A percentile compares a stretch with the other conserved stretches of the same genome.
Evolutionary conservation across 768 basidiomycete genomes (phyloP).

Genomic region (Boletus rubroflammeus): DNA sequence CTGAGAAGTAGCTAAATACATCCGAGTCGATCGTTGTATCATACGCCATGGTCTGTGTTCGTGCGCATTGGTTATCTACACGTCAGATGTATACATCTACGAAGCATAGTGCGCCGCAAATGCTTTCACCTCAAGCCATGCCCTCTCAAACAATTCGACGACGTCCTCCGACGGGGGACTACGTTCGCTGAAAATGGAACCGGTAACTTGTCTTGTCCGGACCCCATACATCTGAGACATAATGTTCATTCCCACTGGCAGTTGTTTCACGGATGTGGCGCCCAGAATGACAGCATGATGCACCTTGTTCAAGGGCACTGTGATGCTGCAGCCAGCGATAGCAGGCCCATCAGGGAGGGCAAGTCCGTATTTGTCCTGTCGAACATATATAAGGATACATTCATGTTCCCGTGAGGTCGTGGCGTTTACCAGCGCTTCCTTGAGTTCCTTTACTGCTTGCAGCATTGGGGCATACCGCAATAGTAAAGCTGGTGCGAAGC

Average conservation of each 20-base stretch:
- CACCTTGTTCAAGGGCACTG: slow-evolving; percentile 15
- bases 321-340: slow-evolving; percentile 19
- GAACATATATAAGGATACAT: not conserved
- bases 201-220: not conserved
- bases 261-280: slow-evolving; percentile 33
- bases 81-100: not conserved
- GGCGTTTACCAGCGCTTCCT: slow-evolving; percentile 9
- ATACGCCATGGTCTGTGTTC: not conserved
- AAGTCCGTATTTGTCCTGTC: slow-evolving; percentile 11
- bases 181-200: slow-evolving; percentile 16
- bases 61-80: no score
- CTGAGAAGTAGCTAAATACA: not conserved
- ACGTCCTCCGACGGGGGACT: slow-evolving; percentile 14
- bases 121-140: slow-evolving; percentile 6
- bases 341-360: slow-evolving; percentile 8
- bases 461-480: slow-evolving; percentile 11
- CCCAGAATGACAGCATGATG: slow-evolving; percentile 39
- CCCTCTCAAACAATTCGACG: slow-evolving; percentile 8
- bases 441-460: slow-evolving; percentile 11
- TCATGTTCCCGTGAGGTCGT: not conserved
- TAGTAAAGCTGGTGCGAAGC: slow-evolving; percentile 7
- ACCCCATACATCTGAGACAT: slow-evolving; percentile 5
- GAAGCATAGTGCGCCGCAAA: slow-evolving; percentile 10
- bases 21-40: not conserved
- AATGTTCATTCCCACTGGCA: slow-evolving; percentile 32